Evolutionary conservation across 805 yeast species (phyloP), one percentile per base, ranked within the genome.

Genomic region (Saccharomycopsis javanensis): DNA sequence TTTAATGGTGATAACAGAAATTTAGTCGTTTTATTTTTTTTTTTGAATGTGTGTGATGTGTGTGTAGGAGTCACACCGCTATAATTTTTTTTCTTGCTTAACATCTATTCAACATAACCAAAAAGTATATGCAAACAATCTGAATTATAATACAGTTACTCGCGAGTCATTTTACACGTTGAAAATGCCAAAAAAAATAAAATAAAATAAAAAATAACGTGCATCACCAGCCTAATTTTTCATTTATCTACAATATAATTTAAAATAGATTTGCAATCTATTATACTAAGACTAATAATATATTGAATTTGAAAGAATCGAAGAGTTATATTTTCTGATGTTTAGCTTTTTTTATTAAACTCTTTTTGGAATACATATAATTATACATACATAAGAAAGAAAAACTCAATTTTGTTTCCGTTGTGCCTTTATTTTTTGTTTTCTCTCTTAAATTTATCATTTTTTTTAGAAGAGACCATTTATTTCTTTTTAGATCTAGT

Each of bases 401-500:
- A 13, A 42, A 20, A 42, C 23, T 42, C 28, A 8, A 20, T 10
- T 37, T 51, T 23, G 4, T 37, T 25, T 25, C 6, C 10, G 13
- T 31, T 54, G 6, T 54, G 35, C 35, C n/a, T 53, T 7, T 34
- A 5, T 53, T 53, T 38, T 23, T 45, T 45, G 46, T 28, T 54
- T 42, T 42, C 18, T 31, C 18, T 46, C 23, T 27, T 20, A n/a
- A 50, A 33, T 27, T n/a, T n/a, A n/a, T n/a, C n/a, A n/a, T n/a
- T n/a, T n/a, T n/a, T n/a, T n/a, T n/a, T n/a, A n/a, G n/a, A n/a
- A n/a, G n/a, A n/a, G n/a, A n/a, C 15, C 11, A 45, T 18, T 45
- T 50, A 55, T 27, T 58, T 55, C 62, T 69, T 75, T 51, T 68
- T 64, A 63, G 69, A 71, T 60, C 69, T 70, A 27, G 68, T 64